Conservation (phyloP, 176 grass and related monocot species). For the Cenchrus americanus region DNA sequence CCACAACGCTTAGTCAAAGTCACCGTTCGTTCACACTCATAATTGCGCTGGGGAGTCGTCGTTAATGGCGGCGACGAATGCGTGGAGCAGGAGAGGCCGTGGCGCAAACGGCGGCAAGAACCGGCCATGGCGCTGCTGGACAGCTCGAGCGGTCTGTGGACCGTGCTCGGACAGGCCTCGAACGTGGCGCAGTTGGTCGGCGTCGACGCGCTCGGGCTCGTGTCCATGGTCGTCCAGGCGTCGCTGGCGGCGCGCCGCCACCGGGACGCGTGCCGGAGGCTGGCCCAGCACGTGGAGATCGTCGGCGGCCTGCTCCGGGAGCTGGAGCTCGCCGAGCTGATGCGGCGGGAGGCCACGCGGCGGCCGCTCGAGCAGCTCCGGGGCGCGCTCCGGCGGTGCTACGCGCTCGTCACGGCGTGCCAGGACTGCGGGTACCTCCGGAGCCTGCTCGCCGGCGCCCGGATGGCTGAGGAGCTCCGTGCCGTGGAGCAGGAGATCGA, state of each 20-base stretch:
- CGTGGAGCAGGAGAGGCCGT: background rate
- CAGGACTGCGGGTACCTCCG: slow-evolving; percentile 54
- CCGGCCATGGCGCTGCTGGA: slow-evolving; percentile 9
- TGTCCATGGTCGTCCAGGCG: slow-evolving; percentile 67
- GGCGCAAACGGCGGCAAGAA: background rate
- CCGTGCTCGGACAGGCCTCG: slow-evolving; percentile 12
- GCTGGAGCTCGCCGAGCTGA: slow-evolving; percentile 56
- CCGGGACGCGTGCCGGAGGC: slow-evolving; percentile 53
- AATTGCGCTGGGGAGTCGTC: background rate
- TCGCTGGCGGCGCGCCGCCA: slow-evolving; percentile 60
- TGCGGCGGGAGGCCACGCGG: slow-evolving; percentile 51
- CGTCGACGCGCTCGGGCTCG: slow-evolving; percentile 64
- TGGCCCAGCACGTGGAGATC: slow-evolving; percentile 58
- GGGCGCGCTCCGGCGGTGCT: slow-evolving; percentile 47
- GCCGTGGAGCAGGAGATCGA: slow-evolving; percentile 54
- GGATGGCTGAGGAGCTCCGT: slow-evolving; percentile 53
- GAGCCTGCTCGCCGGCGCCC: slow-evolving; percentile 42
- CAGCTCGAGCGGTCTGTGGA: slow-evolving; percentile 23
- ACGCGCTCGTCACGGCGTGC: slow-evolving; percentile 51
- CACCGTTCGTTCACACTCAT: background rate
- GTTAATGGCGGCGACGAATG: background rate
- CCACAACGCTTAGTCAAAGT: slow-evolving; percentile 19
- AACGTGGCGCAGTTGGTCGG: slow-evolving; percentile 51
- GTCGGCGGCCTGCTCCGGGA: slow-evolving; percentile 58
- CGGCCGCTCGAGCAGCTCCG: slow-evolving; percentile 57